Evolutionary conservation across 2,329 filamentous ascomycete species (phyloP).

Genomic region (Xylaria sp.): DNA sequence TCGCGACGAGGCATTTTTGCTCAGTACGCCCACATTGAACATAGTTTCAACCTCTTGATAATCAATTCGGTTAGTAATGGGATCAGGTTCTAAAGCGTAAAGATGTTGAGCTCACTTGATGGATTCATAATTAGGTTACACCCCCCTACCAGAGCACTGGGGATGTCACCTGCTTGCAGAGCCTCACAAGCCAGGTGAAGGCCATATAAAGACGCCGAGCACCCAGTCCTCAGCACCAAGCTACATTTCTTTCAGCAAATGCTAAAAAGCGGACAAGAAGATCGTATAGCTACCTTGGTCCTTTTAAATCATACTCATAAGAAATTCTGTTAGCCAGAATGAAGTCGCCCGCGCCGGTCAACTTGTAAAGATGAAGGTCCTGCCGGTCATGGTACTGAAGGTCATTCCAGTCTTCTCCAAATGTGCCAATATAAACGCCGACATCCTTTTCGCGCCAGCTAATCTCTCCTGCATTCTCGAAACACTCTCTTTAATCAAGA

Average conservation of each 20-base stretch:
- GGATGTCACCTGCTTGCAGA: conserved; percentile 21
- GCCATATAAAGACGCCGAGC: conserved; percentile 26
- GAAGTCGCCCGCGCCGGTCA: conserved; percentile 26
- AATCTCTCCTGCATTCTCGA: conserved; percentile 17
- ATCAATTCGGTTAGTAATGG: conserved; percentile 26
- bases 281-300: conserved; percentile 19
- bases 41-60: conserved; percentile 43
- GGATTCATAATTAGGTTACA: conserved; percentile 18
- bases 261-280: not conserved
- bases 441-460: conserved; percentile 9
- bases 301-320: conserved; percentile 32
- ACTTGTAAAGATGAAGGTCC: conserved; percentile 20
- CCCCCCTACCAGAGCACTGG: conserved; percentile 28
- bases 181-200: conserved; percentile 29
- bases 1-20: conserved; percentile 37
- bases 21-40: conserved; percentile 44
- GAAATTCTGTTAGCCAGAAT: conserved; percentile 32
- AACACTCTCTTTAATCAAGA: conserved; percentile 24
- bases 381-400: conserved; percentile 19
- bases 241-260: conserved; percentile 6
- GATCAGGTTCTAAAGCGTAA: not conserved
- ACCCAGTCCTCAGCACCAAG: conserved; percentile 28
- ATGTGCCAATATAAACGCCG: conserved; percentile 14
- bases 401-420: conserved; percentile 20
- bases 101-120: not conserved